Evolutionary conservation across 2,329 filamentous ascomycete species (phyloP).

Genomic region (Pseudogymnoascus sp.): DNA sequence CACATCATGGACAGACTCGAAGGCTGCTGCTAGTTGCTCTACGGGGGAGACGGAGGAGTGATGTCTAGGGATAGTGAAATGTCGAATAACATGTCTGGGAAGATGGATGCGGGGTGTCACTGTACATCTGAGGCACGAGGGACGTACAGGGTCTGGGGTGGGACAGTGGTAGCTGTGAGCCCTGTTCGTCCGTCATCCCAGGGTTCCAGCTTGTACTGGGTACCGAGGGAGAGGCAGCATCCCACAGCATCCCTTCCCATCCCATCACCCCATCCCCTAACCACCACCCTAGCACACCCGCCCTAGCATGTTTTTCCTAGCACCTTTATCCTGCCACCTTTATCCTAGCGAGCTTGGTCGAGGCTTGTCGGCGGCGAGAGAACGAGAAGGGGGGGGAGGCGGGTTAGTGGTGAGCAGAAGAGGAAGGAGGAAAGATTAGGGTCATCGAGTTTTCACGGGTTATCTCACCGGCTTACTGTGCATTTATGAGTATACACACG

Average conservation of each 20-base stretch:
- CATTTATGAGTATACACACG: background rate
- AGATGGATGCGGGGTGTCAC: background rate
- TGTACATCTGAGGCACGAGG: background rate
- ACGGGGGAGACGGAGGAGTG: no score
- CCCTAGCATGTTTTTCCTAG: background rate
- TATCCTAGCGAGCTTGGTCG: no score
- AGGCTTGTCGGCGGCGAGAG: no score
- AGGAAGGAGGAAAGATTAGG: no score
- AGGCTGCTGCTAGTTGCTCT: no score
- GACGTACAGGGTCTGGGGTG: background rate
- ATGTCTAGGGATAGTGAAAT: no score
- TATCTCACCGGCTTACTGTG: background rate
- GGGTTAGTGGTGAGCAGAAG: no score
- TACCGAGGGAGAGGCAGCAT: background rate
- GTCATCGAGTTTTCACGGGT: background rate
- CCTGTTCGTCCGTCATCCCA: background rate
- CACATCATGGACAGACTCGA: no score
- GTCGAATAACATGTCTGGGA: background rate
- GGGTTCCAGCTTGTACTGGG: background rate
- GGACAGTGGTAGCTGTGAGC: background rate
- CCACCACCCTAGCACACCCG: background rate
- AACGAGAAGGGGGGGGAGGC: no score
- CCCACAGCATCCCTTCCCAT: background rate
- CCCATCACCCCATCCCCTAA: background rate
- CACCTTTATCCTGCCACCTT: no score